phyloP scores from a whole-genome alignment of 1,139 yeast species.

The Suhomyces maxii region DNA sequence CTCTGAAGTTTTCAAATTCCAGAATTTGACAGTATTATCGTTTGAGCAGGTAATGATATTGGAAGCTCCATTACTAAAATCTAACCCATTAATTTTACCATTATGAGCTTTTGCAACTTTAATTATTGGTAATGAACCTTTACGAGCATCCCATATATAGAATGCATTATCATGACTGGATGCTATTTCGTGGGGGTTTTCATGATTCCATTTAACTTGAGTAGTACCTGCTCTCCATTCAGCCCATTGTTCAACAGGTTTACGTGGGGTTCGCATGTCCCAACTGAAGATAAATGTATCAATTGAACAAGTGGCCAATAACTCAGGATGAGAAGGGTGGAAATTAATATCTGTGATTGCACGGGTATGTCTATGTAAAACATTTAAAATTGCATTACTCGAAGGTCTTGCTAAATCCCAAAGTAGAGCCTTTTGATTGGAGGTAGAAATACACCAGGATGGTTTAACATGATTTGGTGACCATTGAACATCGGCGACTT shows the following conservation, averaged over 20 bases:
- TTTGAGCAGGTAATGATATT: slow-evolving; percentile 79
- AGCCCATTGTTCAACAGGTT: slow-evolving; percentile 76
- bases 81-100: slow-evolving; percentile 86
- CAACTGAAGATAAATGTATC: slow-evolving; percentile 86
- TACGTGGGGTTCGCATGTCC: slow-evolving; percentile 81
- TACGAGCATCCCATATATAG: slow-evolving; percentile 84
- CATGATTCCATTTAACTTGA: slow-evolving; percentile 90
- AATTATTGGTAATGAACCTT: slow-evolving; percentile 73
- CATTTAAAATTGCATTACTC: slow-evolving; percentile 76
- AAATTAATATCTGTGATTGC: slow-evolving; percentile 96
- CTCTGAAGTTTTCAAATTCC: slow-evolving; percentile 58
- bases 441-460: slow-evolving; percentile 89
- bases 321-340: slow-evolving; percentile 82
- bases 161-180: slow-evolving; percentile 81
- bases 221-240: slow-evolving; percentile 96
- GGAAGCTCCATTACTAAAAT: slow-evolving; percentile 64
- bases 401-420: slow-evolving; percentile 88
- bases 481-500: slow-evolving; percentile 98
- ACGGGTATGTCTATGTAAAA: slow-evolving; percentile 83
- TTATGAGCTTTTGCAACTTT: slow-evolving; percentile 66
- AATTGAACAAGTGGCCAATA: slow-evolving; percentile 90
- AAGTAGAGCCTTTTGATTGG: slow-evolving; percentile 90
- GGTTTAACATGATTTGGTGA: slow-evolving; percentile 85
- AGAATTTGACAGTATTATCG: slow-evolving; percentile 81
- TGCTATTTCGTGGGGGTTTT: slow-evolving; percentile 74